phyloP scores from a whole-genome alignment of 306 rosid species.

The Myrica gale region DNA sequence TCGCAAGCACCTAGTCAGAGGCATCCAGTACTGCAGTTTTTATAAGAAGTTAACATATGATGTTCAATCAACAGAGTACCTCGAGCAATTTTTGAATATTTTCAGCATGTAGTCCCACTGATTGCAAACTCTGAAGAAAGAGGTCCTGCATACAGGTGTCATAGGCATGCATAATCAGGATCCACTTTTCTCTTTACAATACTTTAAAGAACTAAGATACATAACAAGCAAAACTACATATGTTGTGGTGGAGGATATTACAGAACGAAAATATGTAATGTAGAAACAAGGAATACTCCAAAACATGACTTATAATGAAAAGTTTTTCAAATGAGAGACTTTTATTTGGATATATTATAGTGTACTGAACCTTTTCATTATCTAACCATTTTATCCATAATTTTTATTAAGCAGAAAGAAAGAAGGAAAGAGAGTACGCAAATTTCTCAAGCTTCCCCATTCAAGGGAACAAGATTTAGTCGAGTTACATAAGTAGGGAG shows the following conservation, averaged over 20 bases:
- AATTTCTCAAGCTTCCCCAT: no score
- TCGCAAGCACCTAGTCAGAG: constrained; percentile 28
- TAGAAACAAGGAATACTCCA: background rate
- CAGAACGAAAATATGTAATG: background rate
- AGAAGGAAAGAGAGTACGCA: background rate
- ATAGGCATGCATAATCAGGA: constrained; percentile 31
- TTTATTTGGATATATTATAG: no score
- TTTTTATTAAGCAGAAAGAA: background rate
- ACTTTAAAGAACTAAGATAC: background rate
- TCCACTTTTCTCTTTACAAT: constrained; percentile 1
- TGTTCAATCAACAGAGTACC: constrained; percentile 48
- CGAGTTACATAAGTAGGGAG: background rate
- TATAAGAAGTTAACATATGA: constrained; percentile 18
- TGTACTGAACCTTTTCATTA: no score
- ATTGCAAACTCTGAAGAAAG: constrained; percentile 76
- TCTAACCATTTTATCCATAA: no score
- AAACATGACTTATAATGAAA: no score
- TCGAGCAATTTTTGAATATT: constrained; percentile 58
- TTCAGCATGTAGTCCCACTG: constrained; percentile 61
- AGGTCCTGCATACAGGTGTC: constrained; percentile 63
- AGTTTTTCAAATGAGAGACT: no score
- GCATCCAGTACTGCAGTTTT: constrained; percentile 18
- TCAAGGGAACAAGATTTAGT: background rate
- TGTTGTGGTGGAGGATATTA: background rate
- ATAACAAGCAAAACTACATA: background rate